phyloP scores from a whole-genome alignment of 345 rosid genomes.

The Corymbia maculata region DNA sequence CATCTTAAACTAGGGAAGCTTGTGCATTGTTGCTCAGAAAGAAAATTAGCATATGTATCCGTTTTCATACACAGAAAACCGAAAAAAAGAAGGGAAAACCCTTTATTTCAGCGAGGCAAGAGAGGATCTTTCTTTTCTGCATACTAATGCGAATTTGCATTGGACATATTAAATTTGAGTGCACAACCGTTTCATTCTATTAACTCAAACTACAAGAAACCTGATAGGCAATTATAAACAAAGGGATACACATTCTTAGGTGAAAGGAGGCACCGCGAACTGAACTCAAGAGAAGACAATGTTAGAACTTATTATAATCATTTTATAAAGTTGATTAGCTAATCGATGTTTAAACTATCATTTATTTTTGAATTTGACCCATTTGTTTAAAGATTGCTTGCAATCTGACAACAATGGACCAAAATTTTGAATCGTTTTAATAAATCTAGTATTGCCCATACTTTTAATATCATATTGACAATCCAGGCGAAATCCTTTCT shows the following conservation, averaged over 20 bases:
- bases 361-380: not conserved
- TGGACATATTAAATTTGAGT: not conserved
- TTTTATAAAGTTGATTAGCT: not conserved
- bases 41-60: not conserved
- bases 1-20: not conserved
- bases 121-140: too few relatives aligned
- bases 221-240: not conserved
- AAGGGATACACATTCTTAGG: too few relatives aligned
- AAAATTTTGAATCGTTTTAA: not conserved
- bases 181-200: not conserved
- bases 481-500: not conserved
- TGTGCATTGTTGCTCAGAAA: not conserved
- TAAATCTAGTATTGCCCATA: not conserved
- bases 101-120: too few relatives aligned
- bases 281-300: not conserved
- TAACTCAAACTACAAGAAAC: not conserved
- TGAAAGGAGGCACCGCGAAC: not conserved
- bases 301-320: not conserved
- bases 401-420: not conserved
- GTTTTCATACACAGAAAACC: not conserved
- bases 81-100: too few relatives aligned
- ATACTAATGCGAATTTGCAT: not conserved
- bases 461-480: not conserved
- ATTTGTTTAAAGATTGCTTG: not conserved
- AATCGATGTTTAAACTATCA: not conserved